Evolutionary conservation across 768 basidiomycete genomes (phyloP).

Genomic region (Fibroporia radiculosa): DNA sequence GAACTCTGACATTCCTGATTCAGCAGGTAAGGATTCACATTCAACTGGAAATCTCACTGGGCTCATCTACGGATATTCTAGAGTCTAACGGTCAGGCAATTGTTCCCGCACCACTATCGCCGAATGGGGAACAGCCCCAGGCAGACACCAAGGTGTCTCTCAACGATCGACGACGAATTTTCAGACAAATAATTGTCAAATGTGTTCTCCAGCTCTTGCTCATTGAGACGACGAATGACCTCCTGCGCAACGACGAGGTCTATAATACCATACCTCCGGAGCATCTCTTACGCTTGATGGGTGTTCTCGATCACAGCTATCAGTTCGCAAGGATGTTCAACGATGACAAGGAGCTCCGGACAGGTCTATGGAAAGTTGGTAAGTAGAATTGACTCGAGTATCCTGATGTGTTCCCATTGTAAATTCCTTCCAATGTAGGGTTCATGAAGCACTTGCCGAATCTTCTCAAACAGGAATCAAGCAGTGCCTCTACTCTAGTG

Average conservation of each 20-base stretch:
- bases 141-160: slow-evolving; percentile 45
- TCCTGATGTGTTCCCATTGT: neutral
- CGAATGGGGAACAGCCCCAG: slow-evolving; percentile 45
- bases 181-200: slow-evolving; percentile 99
- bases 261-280: slow-evolving; percentile 92
- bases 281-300: slow-evolving; percentile 89
- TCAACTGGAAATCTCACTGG: too few relatives aligned
- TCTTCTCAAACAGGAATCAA: slow-evolving; percentile 95
- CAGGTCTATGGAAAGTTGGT: slow-evolving; percentile 99
- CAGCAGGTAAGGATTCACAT: slow-evolving; percentile 16
- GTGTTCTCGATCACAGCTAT: slow-evolving; percentile 93
- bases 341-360: slow-evolving; percentile 94
- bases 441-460: slow-evolving; percentile 99
- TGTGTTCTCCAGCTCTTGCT: slow-evolving; percentile 94
- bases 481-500: slow-evolving; percentile 90
- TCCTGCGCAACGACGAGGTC: slow-evolving; percentile 86
- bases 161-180: slow-evolving; percentile 72
- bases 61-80: slow-evolving; percentile 21
- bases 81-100: slow-evolving; percentile 63
- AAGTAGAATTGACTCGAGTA: slow-evolving; percentile 29
- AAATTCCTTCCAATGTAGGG: slow-evolving; percentile 39
- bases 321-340: slow-evolving; percentile 97
- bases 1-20: slow-evolving; percentile 46
- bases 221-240: slow-evolving; percentile 95
- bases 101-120: slow-evolving; percentile 83